Percentiles rank a stretch among this genome's conserved stretches.
phyloP scores from a whole-genome alignment of 257 asterid species.

The Rhazya stricta region DNA sequence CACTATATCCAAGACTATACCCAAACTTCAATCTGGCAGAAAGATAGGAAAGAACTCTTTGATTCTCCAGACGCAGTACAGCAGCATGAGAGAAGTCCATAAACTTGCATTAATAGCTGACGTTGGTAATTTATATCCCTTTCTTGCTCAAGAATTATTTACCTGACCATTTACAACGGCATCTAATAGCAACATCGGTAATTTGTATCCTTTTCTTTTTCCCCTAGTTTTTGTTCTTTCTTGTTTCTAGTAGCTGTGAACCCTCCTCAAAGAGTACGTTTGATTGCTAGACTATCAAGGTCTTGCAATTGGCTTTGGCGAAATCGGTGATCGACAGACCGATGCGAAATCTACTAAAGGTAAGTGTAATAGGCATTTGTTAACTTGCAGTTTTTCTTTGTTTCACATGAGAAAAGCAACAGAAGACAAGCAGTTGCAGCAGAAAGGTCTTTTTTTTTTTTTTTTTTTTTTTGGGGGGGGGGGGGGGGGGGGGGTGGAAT shows the following conservation, averaged over 20 bases:
- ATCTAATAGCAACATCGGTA: neutral
- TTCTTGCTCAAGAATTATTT: neutral
- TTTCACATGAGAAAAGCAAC: neutral
- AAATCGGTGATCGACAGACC: neutral
- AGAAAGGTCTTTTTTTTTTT: neutral
- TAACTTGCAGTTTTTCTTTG: neutral
- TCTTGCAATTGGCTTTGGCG: neutral
- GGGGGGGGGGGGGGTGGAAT: too few relatives aligned
- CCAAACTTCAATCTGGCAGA: neutral
- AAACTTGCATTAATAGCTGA: too few relatives aligned
- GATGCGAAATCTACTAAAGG: neutral
- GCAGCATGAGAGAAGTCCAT: too few relatives aligned
- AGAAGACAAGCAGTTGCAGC: neutral
- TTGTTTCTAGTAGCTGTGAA: neutral
- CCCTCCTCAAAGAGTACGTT: neutral
- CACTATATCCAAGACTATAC: neutral
- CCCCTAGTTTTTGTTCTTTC: neutral
- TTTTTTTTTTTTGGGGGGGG: too few relatives aligned
- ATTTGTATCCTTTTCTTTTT: neutral
- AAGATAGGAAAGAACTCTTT: too few relatives aligned
- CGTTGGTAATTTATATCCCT: too few relatives aligned
- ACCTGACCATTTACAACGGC: neutral
- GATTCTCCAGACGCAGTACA: too few relatives aligned
- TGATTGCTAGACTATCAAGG: neutral
- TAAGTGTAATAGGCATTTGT: too few relatives aligned